These are phyloP conservation scores for Penicillium maclennaniae DNA, from an alignment of 495 filamentous ascomycete genomes.

Conservation along the genomic window DNA sequence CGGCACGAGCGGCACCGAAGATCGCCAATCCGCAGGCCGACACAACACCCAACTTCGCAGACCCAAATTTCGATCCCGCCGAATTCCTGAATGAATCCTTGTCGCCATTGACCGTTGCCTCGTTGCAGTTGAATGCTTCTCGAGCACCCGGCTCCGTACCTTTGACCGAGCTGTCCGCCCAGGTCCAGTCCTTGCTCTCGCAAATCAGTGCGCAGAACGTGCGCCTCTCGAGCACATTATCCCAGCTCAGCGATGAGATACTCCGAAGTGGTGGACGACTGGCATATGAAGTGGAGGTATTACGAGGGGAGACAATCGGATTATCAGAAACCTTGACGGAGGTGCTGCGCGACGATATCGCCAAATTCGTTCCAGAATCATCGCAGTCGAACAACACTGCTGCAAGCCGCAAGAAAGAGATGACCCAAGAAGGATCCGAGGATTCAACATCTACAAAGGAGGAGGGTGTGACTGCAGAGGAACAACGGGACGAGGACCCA, in stretches of 20 bases:
- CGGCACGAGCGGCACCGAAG: constrained; percentile 11
- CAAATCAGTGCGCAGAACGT: constrained; percentile 85
- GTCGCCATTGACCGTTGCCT: constrained; percentile 49
- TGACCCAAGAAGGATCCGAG: constrained; percentile 4
- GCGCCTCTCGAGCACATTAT: constrained; percentile 75
- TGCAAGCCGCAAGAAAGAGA: constrained; percentile 6
- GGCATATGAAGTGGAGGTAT: constrained; percentile 90
- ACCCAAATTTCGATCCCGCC: constrained; percentile 70
- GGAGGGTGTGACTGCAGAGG: constrained; percentile 3
- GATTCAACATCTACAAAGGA: constrained; percentile 11
- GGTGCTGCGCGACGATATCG: constrained; percentile 62
- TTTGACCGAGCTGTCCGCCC: constrained; percentile 71
- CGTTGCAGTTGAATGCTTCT: constrained; percentile 38
- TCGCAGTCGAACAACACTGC: constrained; percentile 14
- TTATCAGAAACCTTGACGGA: constrained; percentile 75
- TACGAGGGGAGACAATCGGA: constrained; percentile 78
- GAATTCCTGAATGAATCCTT: constrained; percentile 77
- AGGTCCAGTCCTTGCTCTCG: constrained; percentile 79
- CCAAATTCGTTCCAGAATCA: constrained; percentile 59
- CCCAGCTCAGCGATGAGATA: constrained; percentile 90
- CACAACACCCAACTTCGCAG: constrained; percentile 60
- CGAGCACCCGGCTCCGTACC: constrained; percentile 51
- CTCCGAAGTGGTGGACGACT: constrained; percentile 78
- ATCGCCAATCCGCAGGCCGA: constrained; percentile 47
- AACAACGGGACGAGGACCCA: neutral